A percentile compares a stretch with the other conserved stretches of the same genome.
These are phyloP conservation scores for Vicia faba DNA, from an alignment of 306 rosid species.

Conservation along the genomic window DNA sequence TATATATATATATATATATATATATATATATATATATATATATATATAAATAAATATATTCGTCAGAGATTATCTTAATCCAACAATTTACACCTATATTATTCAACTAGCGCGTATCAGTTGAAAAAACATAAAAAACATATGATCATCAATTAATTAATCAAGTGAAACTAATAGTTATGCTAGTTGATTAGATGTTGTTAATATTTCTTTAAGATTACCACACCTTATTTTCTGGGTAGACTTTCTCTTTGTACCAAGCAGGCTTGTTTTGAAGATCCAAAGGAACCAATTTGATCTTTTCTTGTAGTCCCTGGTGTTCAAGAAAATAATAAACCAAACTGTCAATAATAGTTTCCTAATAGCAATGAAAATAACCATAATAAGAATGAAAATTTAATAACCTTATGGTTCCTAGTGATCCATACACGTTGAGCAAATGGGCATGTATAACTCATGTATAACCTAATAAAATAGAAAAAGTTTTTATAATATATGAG, in stretches of 20 bases:
- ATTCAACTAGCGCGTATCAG: too few species aligned
- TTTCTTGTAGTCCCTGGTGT: slow-evolving; percentile 62
- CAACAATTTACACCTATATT: too few species aligned
- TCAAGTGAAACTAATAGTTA: not conserved
- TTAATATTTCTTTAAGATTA: not conserved
- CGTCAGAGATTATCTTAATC: too few species aligned
- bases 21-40: too few species aligned
- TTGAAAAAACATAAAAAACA: not conserved
- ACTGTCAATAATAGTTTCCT: not conserved
- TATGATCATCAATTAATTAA: not conserved
- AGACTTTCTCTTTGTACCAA: slow-evolving; percentile 81
- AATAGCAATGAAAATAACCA: not conserved
- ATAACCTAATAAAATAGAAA: slow-evolving; percentile 45
- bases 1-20: too few species aligned
- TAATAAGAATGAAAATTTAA: not conserved
- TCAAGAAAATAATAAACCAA: not conserved
- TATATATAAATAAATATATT: too few species aligned
- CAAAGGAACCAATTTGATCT: slow-evolving; percentile 64
- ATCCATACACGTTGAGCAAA: slow-evolving; percentile 81
- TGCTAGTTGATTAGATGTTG: not conserved
- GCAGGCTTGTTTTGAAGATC: slow-evolving; percentile 58
- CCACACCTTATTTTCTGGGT: slow-evolving; percentile 57
- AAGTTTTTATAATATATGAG: not conserved
- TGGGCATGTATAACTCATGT: slow-evolving; percentile 52
- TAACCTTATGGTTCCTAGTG: slow-evolving; percentile 69